phyloP scores from a whole-genome alignment of 257 asterid genomes.

The Primulina eburnea region DNA sequence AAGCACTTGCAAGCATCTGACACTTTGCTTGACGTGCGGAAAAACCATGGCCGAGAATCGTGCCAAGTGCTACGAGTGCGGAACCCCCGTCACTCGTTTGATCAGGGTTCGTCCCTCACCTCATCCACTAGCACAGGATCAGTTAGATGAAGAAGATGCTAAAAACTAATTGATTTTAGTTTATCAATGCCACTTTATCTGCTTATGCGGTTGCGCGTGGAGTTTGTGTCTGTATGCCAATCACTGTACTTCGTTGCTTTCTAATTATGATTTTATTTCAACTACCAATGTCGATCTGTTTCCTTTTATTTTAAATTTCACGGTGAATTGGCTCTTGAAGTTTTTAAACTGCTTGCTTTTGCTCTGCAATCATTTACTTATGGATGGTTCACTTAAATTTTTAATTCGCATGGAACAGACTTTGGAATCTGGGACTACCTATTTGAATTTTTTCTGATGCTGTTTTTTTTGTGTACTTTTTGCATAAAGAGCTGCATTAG shows the following conservation, averaged over 20 bases:
- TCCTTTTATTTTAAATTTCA: not conserved
- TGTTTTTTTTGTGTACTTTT: slow-evolving; percentile 7
- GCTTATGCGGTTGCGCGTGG: not conserved
- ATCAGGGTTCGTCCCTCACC: slow-evolving; percentile 49
- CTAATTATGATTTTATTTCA: not conserved
- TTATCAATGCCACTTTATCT: not conserved
- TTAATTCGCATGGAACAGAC: slow-evolving; percentile 5
- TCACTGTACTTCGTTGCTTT: not conserved
- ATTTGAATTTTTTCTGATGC: slow-evolving; percentile 21
- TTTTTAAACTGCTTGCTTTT: not conserved
- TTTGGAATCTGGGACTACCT: not conserved
- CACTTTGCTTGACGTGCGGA: slow-evolving; percentile 80
- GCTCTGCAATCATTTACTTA: not conserved
- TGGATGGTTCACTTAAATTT: not conserved
- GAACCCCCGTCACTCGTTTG: slow-evolving; percentile 67
- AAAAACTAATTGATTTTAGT: not conserved
- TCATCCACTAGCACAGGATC: not conserved
- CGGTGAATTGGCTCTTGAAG: not conserved
- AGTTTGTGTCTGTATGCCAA: slow-evolving; percentile 2
- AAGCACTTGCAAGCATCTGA: slow-evolving; percentile 85
- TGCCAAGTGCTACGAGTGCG: slow-evolving; percentile 75
- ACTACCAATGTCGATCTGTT: not conserved
- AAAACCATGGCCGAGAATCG: slow-evolving; percentile 75
- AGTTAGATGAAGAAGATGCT: not conserved
- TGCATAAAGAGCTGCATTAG: not conserved